phyloP scores from a whole-genome alignment of 176 grass and related monocot genomes.

The Triticum dicoccoides region DNA sequence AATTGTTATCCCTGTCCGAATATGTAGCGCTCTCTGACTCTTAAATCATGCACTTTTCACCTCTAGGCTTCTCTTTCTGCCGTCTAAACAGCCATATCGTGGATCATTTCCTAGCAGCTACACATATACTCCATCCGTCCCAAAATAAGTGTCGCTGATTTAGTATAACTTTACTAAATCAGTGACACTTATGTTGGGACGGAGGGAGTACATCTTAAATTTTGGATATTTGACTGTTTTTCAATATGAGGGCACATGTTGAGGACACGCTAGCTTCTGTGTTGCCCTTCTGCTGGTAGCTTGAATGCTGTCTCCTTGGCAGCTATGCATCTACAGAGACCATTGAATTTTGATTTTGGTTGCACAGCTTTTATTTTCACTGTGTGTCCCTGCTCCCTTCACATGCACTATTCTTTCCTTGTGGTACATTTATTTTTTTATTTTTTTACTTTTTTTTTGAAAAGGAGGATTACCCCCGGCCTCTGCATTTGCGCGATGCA shows the following conservation, averaged over 20 bases:
- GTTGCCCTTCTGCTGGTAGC: background rate
- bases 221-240: background rate
- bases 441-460: background rate
- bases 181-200: too few relatives aligned
- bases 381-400: background rate
- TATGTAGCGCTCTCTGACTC: background rate
- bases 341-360: conserved; percentile 7
- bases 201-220: background rate
- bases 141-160: too few relatives aligned
- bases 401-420: background rate
- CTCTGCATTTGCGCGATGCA: too few relatives aligned
- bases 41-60: background rate
- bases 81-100: background rate
- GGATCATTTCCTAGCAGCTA: background rate
- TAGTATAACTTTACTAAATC: too few relatives aligned
- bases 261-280: background rate
- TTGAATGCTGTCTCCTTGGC: background rate
- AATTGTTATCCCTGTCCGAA: background rate
- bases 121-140: background rate
- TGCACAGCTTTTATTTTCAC: background rate
- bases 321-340: conserved; percentile 11
- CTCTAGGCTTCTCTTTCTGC: background rate
- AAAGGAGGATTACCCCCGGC: too few relatives aligned
- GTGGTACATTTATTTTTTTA: background rate
- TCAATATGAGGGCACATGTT: background rate